Conservation (phyloP, 768 basidiomycete species). For the Chalciporus piperatus region DNA sequence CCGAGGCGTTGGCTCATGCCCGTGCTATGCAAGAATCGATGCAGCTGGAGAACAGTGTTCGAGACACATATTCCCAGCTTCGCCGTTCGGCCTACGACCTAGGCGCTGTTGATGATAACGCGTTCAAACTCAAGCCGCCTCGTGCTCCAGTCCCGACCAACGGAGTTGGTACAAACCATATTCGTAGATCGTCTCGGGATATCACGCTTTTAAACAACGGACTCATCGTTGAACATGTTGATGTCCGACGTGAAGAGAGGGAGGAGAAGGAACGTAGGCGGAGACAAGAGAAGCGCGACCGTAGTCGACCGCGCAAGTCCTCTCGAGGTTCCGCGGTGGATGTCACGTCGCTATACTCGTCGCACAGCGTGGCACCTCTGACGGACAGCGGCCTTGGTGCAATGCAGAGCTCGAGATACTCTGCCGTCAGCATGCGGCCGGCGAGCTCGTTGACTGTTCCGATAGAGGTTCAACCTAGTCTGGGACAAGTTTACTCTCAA, state of each 20-base stretch:
- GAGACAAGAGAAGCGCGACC: conserved; percentile 62
- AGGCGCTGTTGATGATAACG: conserved; percentile 48
- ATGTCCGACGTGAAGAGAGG: conserved; percentile 75
- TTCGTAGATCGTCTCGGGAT: conserved; percentile 61
- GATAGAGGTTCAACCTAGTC: conserved; percentile 51
- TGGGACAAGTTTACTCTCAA: conserved; percentile 70
- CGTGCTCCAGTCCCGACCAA: conserved; percentile 35
- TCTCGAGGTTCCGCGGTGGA: conserved; percentile 71
- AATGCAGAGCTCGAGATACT: conserved; percentile 62
- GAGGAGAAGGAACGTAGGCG: conserved; percentile 70
- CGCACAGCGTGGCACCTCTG: conserved; percentile 51
- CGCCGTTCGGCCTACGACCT: conserved; percentile 77
- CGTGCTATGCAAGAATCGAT: conserved; percentile 77
- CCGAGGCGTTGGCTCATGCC: conserved; percentile 76
- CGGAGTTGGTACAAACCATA: conserved; percentile 33
- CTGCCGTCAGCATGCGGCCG: conserved; percentile 52
- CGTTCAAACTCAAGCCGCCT: conserved; percentile 70
- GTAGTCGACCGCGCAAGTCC: conserved; percentile 61
- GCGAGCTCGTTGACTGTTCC: conserved; percentile 60
- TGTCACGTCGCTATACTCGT: conserved; percentile 70
- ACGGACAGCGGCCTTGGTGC: conserved; percentile 58
- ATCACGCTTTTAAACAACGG: conserved; percentile 84
- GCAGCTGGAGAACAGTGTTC: conserved; percentile 71
- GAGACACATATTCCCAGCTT: conserved; percentile 76
- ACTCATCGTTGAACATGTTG: conserved; percentile 85